Evolutionary conservation across 1,139 yeast genomes (phyloP).

Genomic region (Candida albicans): DNA sequence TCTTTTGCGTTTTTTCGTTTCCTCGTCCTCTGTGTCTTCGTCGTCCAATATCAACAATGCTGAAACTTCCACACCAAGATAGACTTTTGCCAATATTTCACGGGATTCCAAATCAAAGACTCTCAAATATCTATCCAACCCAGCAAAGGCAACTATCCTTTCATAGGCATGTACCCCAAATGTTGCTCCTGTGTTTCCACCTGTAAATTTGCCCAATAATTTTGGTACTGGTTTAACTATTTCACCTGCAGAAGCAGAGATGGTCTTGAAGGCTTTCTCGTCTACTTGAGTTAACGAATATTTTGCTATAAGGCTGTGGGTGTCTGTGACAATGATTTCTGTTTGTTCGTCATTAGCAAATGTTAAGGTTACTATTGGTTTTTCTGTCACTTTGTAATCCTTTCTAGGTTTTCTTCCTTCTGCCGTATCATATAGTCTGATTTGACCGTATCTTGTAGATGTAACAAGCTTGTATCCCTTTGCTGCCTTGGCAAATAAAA

Average conservation of each 20-base stretch:
- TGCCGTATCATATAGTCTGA: constrained; percentile 59
- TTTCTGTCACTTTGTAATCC: constrained; percentile 49
- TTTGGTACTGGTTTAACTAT: constrained; percentile 39
- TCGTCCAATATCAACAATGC: constrained; percentile 52
- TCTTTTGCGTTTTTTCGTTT: constrained; percentile 22
- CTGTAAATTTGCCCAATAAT: constrained; percentile 43
- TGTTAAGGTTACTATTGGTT: constrained; percentile 44
- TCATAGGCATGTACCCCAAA: constrained; percentile 29
- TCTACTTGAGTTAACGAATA: constrained; percentile 45
- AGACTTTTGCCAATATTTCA: constrained; percentile 67
- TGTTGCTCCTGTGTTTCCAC: constrained; percentile 49
- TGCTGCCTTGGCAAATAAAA: constrained; percentile 37
- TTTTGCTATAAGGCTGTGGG: constrained; percentile 54
- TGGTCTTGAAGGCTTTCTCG: constrained; percentile 35
- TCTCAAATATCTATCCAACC: constrained; percentile 82
- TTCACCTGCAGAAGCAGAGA: constrained; percentile 48
- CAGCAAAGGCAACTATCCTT: constrained; percentile 58
- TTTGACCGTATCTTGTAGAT: constrained; percentile 69
- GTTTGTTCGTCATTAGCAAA: constrained; percentile 31
- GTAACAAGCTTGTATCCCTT: constrained; percentile 52
- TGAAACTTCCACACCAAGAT: constrained; percentile 71
- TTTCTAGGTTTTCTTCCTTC: constrained; percentile 60
- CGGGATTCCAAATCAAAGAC: constrained; percentile 65
- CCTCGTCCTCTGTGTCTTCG: constrained; percentile 37
- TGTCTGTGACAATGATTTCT: constrained; percentile 56